Base-by-base conservation (phyloP, 129 eudicot species). In the Apium graveolens region DNA sequence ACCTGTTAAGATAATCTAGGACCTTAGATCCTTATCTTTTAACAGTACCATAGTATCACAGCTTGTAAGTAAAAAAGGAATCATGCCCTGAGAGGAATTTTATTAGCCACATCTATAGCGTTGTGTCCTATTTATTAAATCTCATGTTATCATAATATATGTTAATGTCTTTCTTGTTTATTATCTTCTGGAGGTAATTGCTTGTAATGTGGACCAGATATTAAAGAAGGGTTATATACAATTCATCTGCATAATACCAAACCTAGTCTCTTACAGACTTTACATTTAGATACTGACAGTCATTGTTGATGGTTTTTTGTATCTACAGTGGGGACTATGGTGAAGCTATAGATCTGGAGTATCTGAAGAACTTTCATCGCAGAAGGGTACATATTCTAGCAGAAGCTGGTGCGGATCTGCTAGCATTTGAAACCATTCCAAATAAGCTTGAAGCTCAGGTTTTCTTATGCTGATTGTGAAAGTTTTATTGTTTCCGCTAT, bases 361-460 rank as follows among this genome's bases (percentile, higher is more conserved):
- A 86, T 83, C 84, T 95, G 43, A 95, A 95, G 90, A 86, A 81
- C 83, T 95, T 95, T 80, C 98, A 95, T 83, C 83, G 98, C 69
- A 88, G 91, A 86, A 88, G 98, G 88, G 94, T 95, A 78, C 95
- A 91, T 83, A 82, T 91, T 79, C 84, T 95, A 75, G 96, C 94
- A 70, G 97, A 91, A 71, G 83, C 98, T 66, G 96, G 98, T 85
- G 88, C 98, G 76, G 98, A 95, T 78, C 84, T 95, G 55, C 86
- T 95, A 74, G 98, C 98, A 73, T 91, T 91, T 84, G 98, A 95
- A 86, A 91, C 98, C 42, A 88, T 90, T 34, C 98, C 98, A 74
- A 95, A 95, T 82, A 90, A 88, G 86, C 82, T 95, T 34, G 98
- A 95, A 92, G 96, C 97, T 73, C 96, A 95, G 98, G 97, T 95